Conservation (phyloP, 495 filamentous ascomycete species). For the Hypoxylon lienhwacheense region DNA sequence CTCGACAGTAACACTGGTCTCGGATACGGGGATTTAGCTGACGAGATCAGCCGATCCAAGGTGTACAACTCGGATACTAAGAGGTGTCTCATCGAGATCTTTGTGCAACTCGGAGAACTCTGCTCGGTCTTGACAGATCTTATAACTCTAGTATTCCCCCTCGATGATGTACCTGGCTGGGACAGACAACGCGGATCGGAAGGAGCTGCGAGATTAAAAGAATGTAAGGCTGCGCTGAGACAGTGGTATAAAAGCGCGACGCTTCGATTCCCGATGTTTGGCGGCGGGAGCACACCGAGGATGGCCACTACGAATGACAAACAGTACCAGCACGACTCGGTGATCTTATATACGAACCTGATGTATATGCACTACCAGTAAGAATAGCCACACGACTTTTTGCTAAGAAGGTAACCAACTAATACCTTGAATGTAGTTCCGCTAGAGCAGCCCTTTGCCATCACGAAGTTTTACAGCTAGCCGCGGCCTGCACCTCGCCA, state of each 20-base stretch:
- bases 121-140: conserved; percentile 52
- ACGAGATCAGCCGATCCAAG: conserved; percentile 47
- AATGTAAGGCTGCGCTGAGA: conserved; percentile 37
- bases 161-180: conserved; percentile 41
- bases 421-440: conserved; percentile 26
- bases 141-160: conserved; percentile 46
- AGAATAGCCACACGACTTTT: not conserved
- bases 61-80: conserved; percentile 51
- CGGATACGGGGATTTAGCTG: conserved; percentile 44
- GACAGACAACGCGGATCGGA: conserved; percentile 29
- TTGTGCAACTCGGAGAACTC: conserved; percentile 51
- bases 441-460: conserved; percentile 40
- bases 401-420: not conserved
- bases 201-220: conserved; percentile 24
- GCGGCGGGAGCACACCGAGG: conserved; percentile 26
- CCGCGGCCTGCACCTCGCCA: conserved; percentile 35
- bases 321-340: conserved; percentile 40
- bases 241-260: conserved; percentile 39
- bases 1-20: conserved; percentile 40
- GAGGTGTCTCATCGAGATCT: conserved; percentile 44
- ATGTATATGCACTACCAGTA: conserved; percentile 58
- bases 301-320: conserved; percentile 25
- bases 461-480: conserved; percentile 38
- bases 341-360: conserved; percentile 46
- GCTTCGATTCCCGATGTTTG: conserved; percentile 39